Evolutionary conservation across 169 alveolate genomes (phyloP).

Genomic region (Eimeria maxima): DNA sequence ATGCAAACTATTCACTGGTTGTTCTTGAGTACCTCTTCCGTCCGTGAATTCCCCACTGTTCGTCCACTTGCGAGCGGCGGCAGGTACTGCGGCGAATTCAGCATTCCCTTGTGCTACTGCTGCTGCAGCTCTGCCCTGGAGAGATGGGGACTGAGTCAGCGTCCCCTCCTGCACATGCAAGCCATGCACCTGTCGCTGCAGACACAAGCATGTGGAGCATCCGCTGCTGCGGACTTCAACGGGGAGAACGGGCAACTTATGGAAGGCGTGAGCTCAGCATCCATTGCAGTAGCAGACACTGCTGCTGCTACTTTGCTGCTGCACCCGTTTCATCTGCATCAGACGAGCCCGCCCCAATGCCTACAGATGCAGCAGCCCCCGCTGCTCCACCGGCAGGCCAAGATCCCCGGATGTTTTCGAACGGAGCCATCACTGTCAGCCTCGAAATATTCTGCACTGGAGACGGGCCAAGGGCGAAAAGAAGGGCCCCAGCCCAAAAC

Average conservation of each 20-base stretch:
- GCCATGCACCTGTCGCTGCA: conserved; percentile 18
- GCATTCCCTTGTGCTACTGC: not conserved
- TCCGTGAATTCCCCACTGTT: not conserved
- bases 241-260: conserved; percentile 26
- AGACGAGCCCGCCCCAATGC: not conserved
- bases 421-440: no score
- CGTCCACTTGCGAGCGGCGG: not conserved
- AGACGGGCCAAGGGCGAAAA: no score
- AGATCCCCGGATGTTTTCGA: no score
- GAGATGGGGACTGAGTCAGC: conserved; percentile 7
- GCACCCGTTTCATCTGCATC: conserved; percentile 2
- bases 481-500: no score
- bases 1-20: not conserved
- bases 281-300: conserved; percentile 50
- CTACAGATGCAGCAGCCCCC: not conserved
- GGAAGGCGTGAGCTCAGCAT: conserved; percentile 30
- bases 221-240: conserved; percentile 28
- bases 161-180: conserved; percentile 20
- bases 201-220: not conserved
- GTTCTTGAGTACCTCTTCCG: not conserved
- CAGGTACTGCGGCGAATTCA: not conserved
- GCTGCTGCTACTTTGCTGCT: conserved; percentile 22
- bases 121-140: not conserved
- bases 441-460: no score
- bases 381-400: conserved; percentile 18